phyloP scores from a whole-genome alignment of 768 basidiomycete species.

The Naganishia kalamii region DNA sequence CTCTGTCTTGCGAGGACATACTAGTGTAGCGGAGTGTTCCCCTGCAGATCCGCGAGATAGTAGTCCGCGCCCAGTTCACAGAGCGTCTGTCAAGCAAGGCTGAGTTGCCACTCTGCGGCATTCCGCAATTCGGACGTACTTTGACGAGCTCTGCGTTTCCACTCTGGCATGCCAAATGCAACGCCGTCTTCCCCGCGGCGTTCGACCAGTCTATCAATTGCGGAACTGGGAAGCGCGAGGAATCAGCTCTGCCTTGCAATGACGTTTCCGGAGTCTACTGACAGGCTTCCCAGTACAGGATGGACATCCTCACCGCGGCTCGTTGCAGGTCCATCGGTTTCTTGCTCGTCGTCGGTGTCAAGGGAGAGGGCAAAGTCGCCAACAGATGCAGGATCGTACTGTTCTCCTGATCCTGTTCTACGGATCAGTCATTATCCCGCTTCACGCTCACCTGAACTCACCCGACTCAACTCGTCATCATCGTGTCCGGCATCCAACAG shows the following conservation, averaged over 20 bases:
- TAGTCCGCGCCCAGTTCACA: constrained; percentile 85
- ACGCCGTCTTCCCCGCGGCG: constrained; percentile 75
- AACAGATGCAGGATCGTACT: constrained; percentile 89
- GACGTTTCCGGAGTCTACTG: not conserved
- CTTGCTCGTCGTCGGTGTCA: constrained; percentile 33
- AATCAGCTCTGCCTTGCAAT: no score
- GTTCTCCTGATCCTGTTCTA: constrained; percentile 72
- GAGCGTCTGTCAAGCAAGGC: constrained; percentile 61
- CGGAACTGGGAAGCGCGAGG: constrained; percentile 48
- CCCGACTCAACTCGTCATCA: constrained; percentile 84
- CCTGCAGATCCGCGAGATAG: constrained; percentile 81
- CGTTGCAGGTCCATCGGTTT: constrained; percentile 5
- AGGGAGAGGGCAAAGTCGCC: constrained; percentile 66
- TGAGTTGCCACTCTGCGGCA: constrained; percentile 11
- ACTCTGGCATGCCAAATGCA: constrained; percentile 78
- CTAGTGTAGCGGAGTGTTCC: constrained; percentile 91
- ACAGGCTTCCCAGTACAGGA: constrained; percentile 24
- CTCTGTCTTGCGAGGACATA: constrained; percentile 75
- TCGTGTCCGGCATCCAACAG: constrained; percentile 79
- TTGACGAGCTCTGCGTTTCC: constrained; percentile 85
- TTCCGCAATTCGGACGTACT: constrained; percentile 51
- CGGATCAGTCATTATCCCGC: not conserved
- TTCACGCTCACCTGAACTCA: constrained; percentile 47
- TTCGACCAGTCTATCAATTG: constrained; percentile 91
- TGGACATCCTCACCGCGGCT: constrained; percentile 17